Base-by-base conservation (phyloP, 495 filamentous ascomycete genomes). In the Podospora conica region DNA sequence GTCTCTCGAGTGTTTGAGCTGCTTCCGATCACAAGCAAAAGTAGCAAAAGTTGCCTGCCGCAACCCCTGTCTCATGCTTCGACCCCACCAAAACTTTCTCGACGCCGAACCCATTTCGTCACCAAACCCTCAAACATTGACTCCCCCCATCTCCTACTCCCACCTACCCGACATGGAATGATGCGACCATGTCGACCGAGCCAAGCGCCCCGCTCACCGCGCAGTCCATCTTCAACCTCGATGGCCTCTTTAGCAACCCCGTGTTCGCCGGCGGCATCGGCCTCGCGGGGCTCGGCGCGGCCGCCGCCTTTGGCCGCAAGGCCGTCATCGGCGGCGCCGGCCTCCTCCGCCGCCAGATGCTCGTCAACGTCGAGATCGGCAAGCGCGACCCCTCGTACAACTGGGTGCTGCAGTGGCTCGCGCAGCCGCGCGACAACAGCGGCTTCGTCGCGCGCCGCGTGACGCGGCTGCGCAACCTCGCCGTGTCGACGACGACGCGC, bases 381-480 rank as follows among this genome's bases (percentile, higher is more conserved):
- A 90, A 90, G 72, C 90, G 91, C 71, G 95, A 98, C 75, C 88
- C 92, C 59, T 91, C 94, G 12, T 98, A 98, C 76, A 87, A 85
- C 63, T 98, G 95, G 94, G 87, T 98, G 40, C 84, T 98, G 4
- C 85, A 91, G 53, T 98, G 96, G 93, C 91, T 98, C 79, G 91
- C 92, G 18, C 81, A 89, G 28, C 93, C 93, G 64, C 91, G 93
- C 65, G 81, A 72, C 60, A 78, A 76, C 70, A 73, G 61, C 2
- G 80, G 82, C 25, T 77, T 84, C 58, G 60, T 83, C 27, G 77
- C 78, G 28, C 74, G 74, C 48, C 79, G 77, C 27, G 61, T 85
- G 55, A 85, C 83, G 10, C 78, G 80, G 48, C 76, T 82, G 69
- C 82, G 79, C 61, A 81, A 81, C 64, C 70, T 83, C 20, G 79